Evolutionary conservation across 2,329 filamentous ascomycete genomes (phyloP), one percentile per base, ranked within the genome.

Genomic region (Xylariaceae sp.): DNA sequence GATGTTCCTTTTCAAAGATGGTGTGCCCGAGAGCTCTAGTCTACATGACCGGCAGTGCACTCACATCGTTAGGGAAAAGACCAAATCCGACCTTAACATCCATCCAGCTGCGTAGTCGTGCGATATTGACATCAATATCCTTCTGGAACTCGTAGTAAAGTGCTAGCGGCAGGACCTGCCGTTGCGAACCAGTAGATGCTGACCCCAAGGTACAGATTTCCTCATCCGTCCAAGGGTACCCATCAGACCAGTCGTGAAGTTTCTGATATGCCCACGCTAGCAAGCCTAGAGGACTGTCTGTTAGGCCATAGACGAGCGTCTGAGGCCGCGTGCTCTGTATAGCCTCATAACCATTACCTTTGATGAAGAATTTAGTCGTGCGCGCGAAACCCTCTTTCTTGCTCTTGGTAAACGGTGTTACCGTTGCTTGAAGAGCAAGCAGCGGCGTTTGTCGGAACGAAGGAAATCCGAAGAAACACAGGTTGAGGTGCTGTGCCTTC

Each of bases 401-500:
- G 1, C 22, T 25, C 1, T 11, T 37, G 6, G 42, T 42, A 11
- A 41, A 19, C 19, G 32, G 34, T 4, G 54, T 42, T 4, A 25
- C 23, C 14, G 20, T 11, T 17, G 16, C 14, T 22, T 42, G 37
- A 11, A 27, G 34, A 21, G 32, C 17, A 6, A 49, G 46, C 19
- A 45, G 36, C 7, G 47, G 47, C 14, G 29, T 23, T 1, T 21
- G 21, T 2, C 17, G 14, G 4, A 35, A 7, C 6, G 19, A 33
- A 2, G 43, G 47, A 17, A 22, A 3, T 3, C 7, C 22, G 1
- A 38, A 33, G 11, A 11, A 23, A 2, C 33, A 16, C 2, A 33
- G 36, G 43, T 46, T 46, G 38, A 39, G 32, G 43, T 49, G 47
- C n/a, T 39, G 34, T 2, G 47, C 39, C 22, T 39, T 45, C 34